Percentiles rank a stretch among this genome's conserved stretches.
phyloP scores from a whole-genome alignment of 2,329 filamentous ascomycete species.

The Neonectria sp. region DNA sequence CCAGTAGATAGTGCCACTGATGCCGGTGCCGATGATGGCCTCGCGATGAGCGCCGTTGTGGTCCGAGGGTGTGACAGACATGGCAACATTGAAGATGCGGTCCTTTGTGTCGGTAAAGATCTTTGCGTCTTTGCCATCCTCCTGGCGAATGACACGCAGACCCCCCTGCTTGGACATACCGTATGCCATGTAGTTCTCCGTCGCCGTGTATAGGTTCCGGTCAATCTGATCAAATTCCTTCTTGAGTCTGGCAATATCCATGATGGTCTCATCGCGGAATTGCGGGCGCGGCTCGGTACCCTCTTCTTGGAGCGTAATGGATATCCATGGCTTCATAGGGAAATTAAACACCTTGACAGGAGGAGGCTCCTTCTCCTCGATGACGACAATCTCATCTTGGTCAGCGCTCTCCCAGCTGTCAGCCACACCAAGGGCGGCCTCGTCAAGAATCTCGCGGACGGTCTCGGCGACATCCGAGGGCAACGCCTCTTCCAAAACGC shows the following conservation, averaged over 20 bases:
- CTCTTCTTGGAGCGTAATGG: conserved; percentile 80
- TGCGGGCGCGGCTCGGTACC: conserved; percentile 70
- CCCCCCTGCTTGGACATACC: conserved; percentile 94
- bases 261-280: conserved; percentile 85
- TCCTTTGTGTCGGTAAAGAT: conserved; percentile 93
- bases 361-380: conserved; percentile 76
- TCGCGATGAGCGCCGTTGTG: conserved; percentile 75
- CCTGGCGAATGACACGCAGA: conserved; percentile 92
- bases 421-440: conserved; percentile 72
- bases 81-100: conserved; percentile 93
- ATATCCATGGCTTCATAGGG: conserved; percentile 96
- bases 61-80: conserved; percentile 78
- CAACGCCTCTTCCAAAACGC: conserved; percentile 66
- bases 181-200: conserved; percentile 93
- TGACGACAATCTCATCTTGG: conserved; percentile 75
- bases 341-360: conserved; percentile 92
- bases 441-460: conserved; percentile 57
- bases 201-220: conserved; percentile 91
- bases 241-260: conserved; percentile 94
- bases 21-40: conserved; percentile 90
- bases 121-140: conserved; percentile 92
- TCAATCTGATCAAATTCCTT: conserved; percentile 99
- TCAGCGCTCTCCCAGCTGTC: conserved; percentile 95
- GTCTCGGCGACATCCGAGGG: conserved; percentile 57
- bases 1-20: conserved; percentile 98